Evolutionary conservation across 352 stramenopile species (phyloP), one percentile per base, ranked within the genome.

Genomic region (Pythium sp.): DNA sequence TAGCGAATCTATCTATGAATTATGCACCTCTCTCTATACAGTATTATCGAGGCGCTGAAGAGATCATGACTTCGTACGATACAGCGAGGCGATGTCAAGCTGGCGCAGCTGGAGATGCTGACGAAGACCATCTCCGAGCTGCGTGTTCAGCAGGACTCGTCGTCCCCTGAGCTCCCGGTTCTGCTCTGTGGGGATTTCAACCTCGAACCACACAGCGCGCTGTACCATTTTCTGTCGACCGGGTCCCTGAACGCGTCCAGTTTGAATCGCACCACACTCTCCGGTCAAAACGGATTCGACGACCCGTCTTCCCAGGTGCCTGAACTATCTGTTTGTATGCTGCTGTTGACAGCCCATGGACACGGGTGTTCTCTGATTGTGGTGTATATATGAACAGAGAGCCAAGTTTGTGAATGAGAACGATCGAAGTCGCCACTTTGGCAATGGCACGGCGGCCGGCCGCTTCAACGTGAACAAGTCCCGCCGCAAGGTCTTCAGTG

Each of bases 101-200:
- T 92, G 24, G 80, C 80, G 18, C 84, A 92, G 68, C 34, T 90
- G 41, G 65, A 89, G 58, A 70, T 74, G 67, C 71, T 92, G 28
- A 70, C 88, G 11, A 68, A 65, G 2, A 76, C 68, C 24, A 58
- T 92, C 12, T 61, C 59, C 11, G 72, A 64, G 59, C 56, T 86
- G 11, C 63, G 73, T 5, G 43, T 67, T 5, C 51, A 75, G 14
- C 58, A 65, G 32, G 30, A 46, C 4, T 46, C 15, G 18, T 51
- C 43, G 18, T 51, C 43, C 6, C 18, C 43, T 51, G 43, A 58
- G 49, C 34, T 26, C 3, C 58, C 81, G 0, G 67, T 89, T 14
- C 38, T 92, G 34, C 70, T 92, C 20, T 88, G 79, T 49, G 84
- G 84, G 0, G 84, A 92, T 54, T 92, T 92, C 63, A 92, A 92